Evolutionary conservation across 371 early-diverging fungal genomes (phyloP), one percentile per base, ranked within the genome.

Genomic region (Haplosporangium sp.): DNA sequence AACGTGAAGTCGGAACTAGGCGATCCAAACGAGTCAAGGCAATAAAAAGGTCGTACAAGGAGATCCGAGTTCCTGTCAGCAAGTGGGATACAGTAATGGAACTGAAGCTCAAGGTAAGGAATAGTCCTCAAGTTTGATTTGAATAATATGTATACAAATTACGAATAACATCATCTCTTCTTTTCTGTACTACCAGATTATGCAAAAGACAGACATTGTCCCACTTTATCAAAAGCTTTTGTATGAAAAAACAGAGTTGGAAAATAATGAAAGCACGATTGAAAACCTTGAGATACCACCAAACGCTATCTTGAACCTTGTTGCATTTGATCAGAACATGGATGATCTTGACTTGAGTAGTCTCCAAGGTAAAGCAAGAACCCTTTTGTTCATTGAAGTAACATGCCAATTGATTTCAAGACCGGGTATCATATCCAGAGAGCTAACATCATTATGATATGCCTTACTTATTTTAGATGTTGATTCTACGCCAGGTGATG

Each of bases 211-310:
- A 9, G 38, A 65, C 4, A 66, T 75, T 65, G 70, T 81, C 20
- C 82, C 82, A n/a, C 53, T 81, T 8, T 81, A 72, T 50, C 82
- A 81, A 45, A 74, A 63, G 42, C 72, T 81, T 42, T 6, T 72
- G 3, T 42, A 64, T 34, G 67, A 55, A 8, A 37, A 65, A 20
- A n/a, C 19, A 6, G 82, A 81, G 42, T 56, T 81, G 11, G 82
- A 75, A 34, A 64, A 69, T 13, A 75, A 81, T 39, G 69, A 72
- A 15, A 52, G 3, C 20, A 81, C 82, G 10, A 72, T 81, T 8
- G 72, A 61, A 6, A 72, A 69, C 4, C 60, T 75, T 19, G 70
- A 61, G 45, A 69, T 81, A 45, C 72, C 65, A 15, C 82, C 82
- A 13, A 64, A 62, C 15, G 60, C 76, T 20, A 47, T 69, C 38